Evolutionary conservation across 164 flowering plant genomes (phyloP).

Genomic region (Liriodendron chinense): DNA sequence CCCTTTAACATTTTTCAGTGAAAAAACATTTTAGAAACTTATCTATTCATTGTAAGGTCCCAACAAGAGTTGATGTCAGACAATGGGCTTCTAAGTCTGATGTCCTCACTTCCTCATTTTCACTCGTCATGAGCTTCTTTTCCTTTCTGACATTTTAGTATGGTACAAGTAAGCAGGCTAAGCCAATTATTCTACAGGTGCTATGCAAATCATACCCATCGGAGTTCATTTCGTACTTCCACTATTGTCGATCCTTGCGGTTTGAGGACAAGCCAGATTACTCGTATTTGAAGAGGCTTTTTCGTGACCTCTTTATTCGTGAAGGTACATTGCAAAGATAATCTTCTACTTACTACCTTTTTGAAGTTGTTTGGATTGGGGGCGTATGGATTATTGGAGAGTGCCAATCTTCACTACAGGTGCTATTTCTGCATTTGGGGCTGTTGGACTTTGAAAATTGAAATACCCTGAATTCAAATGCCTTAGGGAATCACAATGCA

Average conservation of each 20-base stretch:
- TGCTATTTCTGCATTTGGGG: no score
- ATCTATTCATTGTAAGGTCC: neutral
- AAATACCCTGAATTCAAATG: no score
- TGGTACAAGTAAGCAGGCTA: neutral
- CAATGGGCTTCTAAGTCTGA: neutral
- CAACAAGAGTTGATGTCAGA: neutral
- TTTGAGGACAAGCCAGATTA: constrained; percentile 64
- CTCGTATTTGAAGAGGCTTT: constrained; percentile 55
- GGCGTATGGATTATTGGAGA: no score
- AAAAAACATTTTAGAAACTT: neutral
- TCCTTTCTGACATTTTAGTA: neutral
- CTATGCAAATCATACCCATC: constrained; percentile 52
- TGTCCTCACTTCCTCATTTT: neutral
- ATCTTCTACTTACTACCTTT: no score
- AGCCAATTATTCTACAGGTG: constrained; percentile 23
- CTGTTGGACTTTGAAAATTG: no score
- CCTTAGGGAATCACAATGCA: no score
- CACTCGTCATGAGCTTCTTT: neutral
- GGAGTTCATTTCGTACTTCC: constrained; percentile 51
- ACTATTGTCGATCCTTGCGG: constrained; percentile 54
- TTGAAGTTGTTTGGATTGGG: no score
- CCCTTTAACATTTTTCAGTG: neutral
- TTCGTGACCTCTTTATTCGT: constrained; percentile 48
- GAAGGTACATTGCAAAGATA: constrained; percentile 32
- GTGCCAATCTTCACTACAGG: no score